phyloP scores from a whole-genome alignment of 495 filamentous ascomycete genomes.

The Penicillium verhagenii region DNA sequence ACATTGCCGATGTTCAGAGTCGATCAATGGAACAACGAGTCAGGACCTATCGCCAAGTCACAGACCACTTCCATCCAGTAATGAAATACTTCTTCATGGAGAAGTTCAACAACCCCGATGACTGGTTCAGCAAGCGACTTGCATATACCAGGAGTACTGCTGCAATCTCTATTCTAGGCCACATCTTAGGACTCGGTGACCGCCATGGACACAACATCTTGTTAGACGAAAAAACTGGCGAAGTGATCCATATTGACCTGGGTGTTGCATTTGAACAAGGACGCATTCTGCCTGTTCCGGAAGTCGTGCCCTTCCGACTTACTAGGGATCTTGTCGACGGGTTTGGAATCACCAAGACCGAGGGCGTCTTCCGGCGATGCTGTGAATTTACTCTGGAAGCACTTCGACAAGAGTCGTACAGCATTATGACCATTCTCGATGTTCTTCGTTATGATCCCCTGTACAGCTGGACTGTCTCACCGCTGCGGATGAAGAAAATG shows the following conservation, averaged over 20 bases:
- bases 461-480: constrained; percentile 94
- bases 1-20: constrained; percentile 68
- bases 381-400: constrained; percentile 97
- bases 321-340: constrained; percentile 96
- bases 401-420: constrained; percentile 85
- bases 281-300: constrained; percentile 88
- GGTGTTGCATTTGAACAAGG: constrained; percentile 95
- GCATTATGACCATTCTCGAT: constrained; percentile 95
- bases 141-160: constrained; percentile 92
- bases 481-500: constrained; percentile 75
- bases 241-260: constrained; percentile 95
- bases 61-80: constrained; percentile 84
- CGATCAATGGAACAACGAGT: constrained; percentile 68
- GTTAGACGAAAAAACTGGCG: constrained; percentile 83
- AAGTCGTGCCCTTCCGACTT: constrained; percentile 91
- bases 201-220: constrained; percentile 96
- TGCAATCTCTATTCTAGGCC: constrained; percentile 90
- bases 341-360: constrained; percentile 93
- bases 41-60: constrained; percentile 69
- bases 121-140: constrained; percentile 85
- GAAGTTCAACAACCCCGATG: constrained; percentile 87
- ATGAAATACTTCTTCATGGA: constrained; percentile 98
- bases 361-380: constrained; percentile 93
- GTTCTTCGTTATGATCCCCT: constrained; percentile 95
- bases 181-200: constrained; percentile 93